phyloP scores from a whole-genome alignment of 768 basidiomycete genomes.

The Leucogyrophana mollusca region DNA sequence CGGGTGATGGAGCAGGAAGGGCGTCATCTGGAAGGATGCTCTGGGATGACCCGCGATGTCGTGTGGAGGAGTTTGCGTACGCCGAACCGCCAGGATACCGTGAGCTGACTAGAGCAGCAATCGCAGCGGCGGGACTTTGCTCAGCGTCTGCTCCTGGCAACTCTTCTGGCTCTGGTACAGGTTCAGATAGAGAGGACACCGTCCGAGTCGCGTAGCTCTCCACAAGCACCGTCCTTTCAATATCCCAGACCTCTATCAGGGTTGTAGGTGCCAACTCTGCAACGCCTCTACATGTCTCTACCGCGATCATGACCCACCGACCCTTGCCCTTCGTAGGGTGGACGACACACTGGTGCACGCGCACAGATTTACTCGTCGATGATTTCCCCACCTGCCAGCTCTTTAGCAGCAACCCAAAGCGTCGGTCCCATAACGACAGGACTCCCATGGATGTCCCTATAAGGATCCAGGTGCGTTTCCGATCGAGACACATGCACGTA shows the following conservation, averaged over 20 bases:
- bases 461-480: slow-evolving; percentile 83
- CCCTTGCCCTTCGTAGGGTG: slow-evolving; percentile 89
- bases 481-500: slow-evolving; percentile 80
- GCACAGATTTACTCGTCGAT: slow-evolving; percentile 47
- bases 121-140: slow-evolving; percentile 66
- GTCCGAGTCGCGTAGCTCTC: slow-evolving; percentile 73
- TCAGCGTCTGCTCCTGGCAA: slow-evolving; percentile 55
- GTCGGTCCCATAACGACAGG: slow-evolving; percentile 90
- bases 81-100: slow-evolving; percentile 44
- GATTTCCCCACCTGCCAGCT: slow-evolving; percentile 78
- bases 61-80: slow-evolving; percentile 21
- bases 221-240: slow-evolving; percentile 76
- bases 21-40: slow-evolving; percentile 32
- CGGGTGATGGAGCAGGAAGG: slow-evolving; percentile 52
- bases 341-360: slow-evolving; percentile 71
- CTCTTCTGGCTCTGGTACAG: slow-evolving; percentile 53
- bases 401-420: slow-evolving; percentile 86
- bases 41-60: slow-evolving; percentile 31
- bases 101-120: slow-evolving; percentile 76
- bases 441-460: slow-evolving; percentile 85
- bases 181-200: slow-evolving; percentile 42
- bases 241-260: slow-evolving; percentile 89
- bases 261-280: slow-evolving; percentile 41
- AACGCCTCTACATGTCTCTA: slow-evolving; percentile 49
- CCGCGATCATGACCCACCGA: slow-evolving; percentile 86